Conservation (phyloP, 2,329 filamentous ascomycete species). For the Monosporascus sp. region DNA sequence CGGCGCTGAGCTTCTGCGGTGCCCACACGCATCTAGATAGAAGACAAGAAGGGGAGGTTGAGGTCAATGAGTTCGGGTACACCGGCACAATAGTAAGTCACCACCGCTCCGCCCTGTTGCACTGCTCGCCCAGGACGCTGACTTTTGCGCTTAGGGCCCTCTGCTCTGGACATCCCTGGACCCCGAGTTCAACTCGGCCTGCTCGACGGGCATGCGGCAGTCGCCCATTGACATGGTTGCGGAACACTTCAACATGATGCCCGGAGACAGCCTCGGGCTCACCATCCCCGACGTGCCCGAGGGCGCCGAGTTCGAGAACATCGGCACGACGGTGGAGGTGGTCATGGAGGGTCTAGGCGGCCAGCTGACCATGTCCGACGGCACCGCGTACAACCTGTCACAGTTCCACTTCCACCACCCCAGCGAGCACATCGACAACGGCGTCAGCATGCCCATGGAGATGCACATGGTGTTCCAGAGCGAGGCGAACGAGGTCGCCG, state of each 20-base stretch:
- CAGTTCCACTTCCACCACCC: conserved; percentile 49
- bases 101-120: neutral
- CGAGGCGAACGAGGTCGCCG: conserved; percentile 33
- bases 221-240: conserved; percentile 51
- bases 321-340: conserved; percentile 52
- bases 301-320: conserved; percentile 48
- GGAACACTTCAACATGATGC: conserved; percentile 27
- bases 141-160: conserved; percentile 18
- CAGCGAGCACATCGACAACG: conserved; percentile 41
- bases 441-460: conserved; percentile 44
- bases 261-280: conserved; percentile 27
- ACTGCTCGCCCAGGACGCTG: neutral
- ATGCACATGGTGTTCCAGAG: conserved; percentile 56
- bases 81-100: conserved; percentile 11
- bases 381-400: conserved; percentile 31
- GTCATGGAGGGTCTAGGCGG: conserved; percentile 40
- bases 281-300: conserved; percentile 36
- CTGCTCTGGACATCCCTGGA: conserved; percentile 29
- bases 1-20: conserved; percentile 23
- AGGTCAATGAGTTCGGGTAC: conserved; percentile 28
- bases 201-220: conserved; percentile 46
- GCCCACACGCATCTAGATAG: conserved; percentile 23
- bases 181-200: conserved; percentile 38
- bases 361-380: conserved; percentile 28
- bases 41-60: conserved; percentile 24